These are phyloP conservation scores for Globomyces pollinis-pini DNA, from an alignment of 192 early-diverging fungal species.

Conservation along the genomic window DNA sequence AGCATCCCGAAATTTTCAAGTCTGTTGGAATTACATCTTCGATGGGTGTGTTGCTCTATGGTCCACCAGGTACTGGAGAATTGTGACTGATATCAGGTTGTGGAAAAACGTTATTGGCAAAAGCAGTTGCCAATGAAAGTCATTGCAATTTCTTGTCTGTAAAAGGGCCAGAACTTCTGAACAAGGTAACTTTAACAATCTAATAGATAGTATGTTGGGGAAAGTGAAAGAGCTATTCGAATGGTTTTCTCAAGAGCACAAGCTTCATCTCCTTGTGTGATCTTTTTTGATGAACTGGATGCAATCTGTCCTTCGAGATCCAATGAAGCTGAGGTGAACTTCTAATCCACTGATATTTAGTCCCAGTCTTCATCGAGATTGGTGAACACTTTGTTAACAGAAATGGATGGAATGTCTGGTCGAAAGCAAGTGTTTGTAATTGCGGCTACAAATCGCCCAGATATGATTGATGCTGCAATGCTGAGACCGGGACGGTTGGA, in stretches of 20 bases:
- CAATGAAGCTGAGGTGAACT: conserved; percentile 71
- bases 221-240: conserved; percentile 92
- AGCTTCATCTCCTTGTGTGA: conserved; percentile 88
- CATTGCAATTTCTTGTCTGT: conserved; percentile 98
- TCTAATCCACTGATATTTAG: conserved; percentile 43
- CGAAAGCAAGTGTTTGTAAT: conserved; percentile 90
- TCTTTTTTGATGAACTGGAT: conserved; percentile 99
- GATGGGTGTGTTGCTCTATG: conserved; percentile 92
- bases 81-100: conserved; percentile 96
- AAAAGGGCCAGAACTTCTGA: conserved; percentile 94
- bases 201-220: conserved; percentile 84
- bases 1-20: conserved; percentile 78
- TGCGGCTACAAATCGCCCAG: conserved; percentile 95
- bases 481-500: conserved; percentile 92
- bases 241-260: conserved; percentile 92
- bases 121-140: conserved; percentile 96
- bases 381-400: conserved; percentile 94
- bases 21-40: conserved; percentile 84
- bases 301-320: conserved; percentile 80
- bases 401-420: conserved; percentile 90
- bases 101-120: conserved; percentile 95
- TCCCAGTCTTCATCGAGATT: conserved; percentile 86
- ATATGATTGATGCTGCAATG: conserved; percentile 98
- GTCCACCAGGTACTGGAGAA: conserved; percentile 97
- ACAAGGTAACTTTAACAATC: conserved; percentile 69